Conservation (phyloP, 306 rosid species). For the Sphenostylis stenocarpa region DNA sequence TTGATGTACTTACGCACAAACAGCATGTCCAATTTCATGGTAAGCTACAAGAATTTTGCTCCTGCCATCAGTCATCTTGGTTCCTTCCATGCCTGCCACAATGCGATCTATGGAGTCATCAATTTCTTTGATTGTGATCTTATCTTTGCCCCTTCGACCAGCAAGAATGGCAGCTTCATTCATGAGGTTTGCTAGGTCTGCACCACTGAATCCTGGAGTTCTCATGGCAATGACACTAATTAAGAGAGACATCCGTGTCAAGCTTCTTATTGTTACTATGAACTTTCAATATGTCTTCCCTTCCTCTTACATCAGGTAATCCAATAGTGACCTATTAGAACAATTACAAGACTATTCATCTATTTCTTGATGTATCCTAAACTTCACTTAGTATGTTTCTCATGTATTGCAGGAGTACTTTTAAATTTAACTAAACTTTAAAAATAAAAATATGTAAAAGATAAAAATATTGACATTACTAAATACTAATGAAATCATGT, state of each 20-base stretch:
- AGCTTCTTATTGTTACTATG: constrained; percentile 77
- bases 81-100: constrained; percentile 87
- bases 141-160: constrained; percentile 64
- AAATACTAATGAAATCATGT: no score
- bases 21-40: constrained; percentile 84
- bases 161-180: constrained; percentile 87
- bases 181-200: constrained; percentile 79
- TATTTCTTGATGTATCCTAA: not conserved
- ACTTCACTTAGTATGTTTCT: no score
- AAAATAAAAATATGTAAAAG: no score
- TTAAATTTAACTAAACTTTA: no score
- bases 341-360: not conserved
- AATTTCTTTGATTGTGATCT: constrained; percentile 59
- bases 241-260: constrained; percentile 55
- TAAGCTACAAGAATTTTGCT: constrained; percentile 72
- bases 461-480: no score
- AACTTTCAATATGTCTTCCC: constrained; percentile 75
- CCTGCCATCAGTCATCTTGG: constrained; percentile 80
- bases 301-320: constrained; percentile 74
- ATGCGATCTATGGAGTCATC: constrained; percentile 76
- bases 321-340: constrained; percentile 59
- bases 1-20: constrained; percentile 73
- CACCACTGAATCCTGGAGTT: constrained; percentile 77
- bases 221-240: constrained; percentile 65
- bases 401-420: no score